Percentiles rank a stretch among this genome's conserved stretches.
Conservation (phyloP, 2,329 filamentous ascomycete species). For the Spiromastix sp. region DNA sequence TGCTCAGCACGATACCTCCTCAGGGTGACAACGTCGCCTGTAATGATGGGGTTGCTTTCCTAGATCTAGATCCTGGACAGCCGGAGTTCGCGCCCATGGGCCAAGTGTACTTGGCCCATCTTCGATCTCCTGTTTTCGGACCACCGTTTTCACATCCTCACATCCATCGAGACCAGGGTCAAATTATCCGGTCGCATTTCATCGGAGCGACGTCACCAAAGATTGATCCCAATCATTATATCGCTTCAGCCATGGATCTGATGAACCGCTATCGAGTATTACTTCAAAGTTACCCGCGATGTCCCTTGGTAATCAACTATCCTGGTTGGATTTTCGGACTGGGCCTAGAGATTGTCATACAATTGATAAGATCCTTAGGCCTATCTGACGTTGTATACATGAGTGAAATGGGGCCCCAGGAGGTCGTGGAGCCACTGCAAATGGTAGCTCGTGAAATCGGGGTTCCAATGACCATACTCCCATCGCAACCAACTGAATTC, state of each 20-base stretch:
- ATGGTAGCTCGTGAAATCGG: constrained; percentile 24
- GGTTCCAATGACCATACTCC: constrained; percentile 35
- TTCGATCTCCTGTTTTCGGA: constrained; percentile 43
- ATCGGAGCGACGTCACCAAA: constrained; percentile 44
- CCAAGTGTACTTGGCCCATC: constrained; percentile 45
- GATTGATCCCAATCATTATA: constrained; percentile 48
- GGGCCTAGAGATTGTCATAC: constrained; percentile 39
- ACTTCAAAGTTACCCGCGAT: constrained; percentile 29
- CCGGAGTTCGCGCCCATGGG: constrained; percentile 51
- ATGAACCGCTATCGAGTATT: constrained; percentile 37
- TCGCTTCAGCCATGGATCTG: constrained; percentile 42
- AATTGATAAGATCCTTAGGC: constrained; percentile 35
- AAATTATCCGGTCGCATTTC: constrained; percentile 41
- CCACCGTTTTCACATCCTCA: constrained; percentile 46
- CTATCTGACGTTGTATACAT: constrained; percentile 45
- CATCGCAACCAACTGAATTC: constrained; percentile 35
- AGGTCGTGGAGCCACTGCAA: constrained; percentile 33
- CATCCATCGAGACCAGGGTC: constrained; percentile 23
- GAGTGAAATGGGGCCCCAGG: constrained; percentile 37
- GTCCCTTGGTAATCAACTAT: constrained; percentile 47
- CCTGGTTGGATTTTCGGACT: constrained; percentile 46
- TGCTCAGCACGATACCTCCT: constrained; percentile 33
- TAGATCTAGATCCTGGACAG: constrained; percentile 50
- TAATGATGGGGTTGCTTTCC: constrained; percentile 38
- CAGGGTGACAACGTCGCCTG: constrained; percentile 20